These are phyloP conservation scores for Ceratobasidium sp. DNA, from an alignment of 1,284 basidiomycete species.

Conservation along the genomic window DNA sequence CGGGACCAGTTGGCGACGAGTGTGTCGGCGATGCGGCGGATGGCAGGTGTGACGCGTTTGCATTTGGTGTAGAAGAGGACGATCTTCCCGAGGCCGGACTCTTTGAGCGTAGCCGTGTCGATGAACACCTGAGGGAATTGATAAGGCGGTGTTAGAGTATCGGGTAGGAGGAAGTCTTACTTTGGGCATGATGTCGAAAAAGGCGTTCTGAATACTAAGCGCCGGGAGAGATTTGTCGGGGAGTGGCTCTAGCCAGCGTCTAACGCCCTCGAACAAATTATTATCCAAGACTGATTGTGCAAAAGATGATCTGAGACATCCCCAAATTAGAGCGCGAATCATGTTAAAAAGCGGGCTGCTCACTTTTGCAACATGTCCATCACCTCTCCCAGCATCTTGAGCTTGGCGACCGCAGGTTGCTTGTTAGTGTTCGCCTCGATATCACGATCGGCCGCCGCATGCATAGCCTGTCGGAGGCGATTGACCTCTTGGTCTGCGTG, in stretches of 20 bases:
- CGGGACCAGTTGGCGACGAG: constrained; percentile 91
- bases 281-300: constrained; percentile 96
- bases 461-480: constrained; percentile 86
- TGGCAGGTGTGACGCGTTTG: constrained; percentile 86
- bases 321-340: constrained; percentile 38
- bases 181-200: constrained; percentile 86
- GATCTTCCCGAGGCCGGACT: constrained; percentile 91
- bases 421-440: constrained; percentile 84
- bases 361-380: constrained; percentile 96
- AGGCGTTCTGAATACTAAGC: constrained; percentile 93
- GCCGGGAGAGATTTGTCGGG: constrained; percentile 93
- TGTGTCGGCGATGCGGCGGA: constrained; percentile 84
- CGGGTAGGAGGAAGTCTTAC: constrained; percentile 52
- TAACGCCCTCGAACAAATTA: constrained; percentile 91
- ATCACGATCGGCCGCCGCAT: constrained; percentile 88
- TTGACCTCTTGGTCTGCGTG: constrained; percentile 94
- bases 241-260: constrained; percentile 94
- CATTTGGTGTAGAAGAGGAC: constrained; percentile 96
- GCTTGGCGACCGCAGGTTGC: constrained; percentile 88
- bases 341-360: constrained; percentile 55
- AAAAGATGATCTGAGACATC: constrained; percentile 73
- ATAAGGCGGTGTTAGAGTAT: constrained; percentile 2
- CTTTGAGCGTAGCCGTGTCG: constrained; percentile 91
- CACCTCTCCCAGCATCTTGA: constrained; percentile 87
- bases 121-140: constrained; percentile 78